Percentiles rank a stretch among this genome's conserved stretches.
These are phyloP conservation scores for Alternaria metachromatica DNA, from an alignment of 2,329 filamentous ascomycete species.

Conservation along the genomic window DNA sequence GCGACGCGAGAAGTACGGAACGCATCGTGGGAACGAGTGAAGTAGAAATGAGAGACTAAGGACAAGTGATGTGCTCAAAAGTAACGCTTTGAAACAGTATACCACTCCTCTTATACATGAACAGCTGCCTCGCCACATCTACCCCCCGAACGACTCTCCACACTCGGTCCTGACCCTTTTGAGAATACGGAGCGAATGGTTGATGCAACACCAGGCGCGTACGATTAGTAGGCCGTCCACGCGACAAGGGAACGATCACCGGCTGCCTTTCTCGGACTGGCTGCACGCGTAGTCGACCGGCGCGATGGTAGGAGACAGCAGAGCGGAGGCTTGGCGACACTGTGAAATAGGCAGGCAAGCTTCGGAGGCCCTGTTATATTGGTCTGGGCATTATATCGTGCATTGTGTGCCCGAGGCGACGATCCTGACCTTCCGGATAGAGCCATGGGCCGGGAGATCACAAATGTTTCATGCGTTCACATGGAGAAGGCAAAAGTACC, in stretches of 20 bases:
- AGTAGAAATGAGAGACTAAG: slow-evolving; percentile 20
- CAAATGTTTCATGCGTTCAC: slow-evolving; percentile 6
- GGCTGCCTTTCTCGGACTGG: slow-evolving; percentile 20
- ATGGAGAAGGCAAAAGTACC: slow-evolving; percentile 1
- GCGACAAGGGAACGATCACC: slow-evolving; percentile 10
- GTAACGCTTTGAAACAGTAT: neutral
- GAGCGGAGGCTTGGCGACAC: slow-evolving; percentile 21
- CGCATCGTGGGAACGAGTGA: slow-evolving; percentile 33
- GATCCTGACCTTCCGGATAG: slow-evolving; percentile 24
- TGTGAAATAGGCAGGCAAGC: slow-evolving; percentile 27
- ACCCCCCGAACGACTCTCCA: neutral
- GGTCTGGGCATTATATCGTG: slow-evolving; percentile 25
- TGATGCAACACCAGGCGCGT: slow-evolving; percentile 6
- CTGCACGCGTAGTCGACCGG: slow-evolving; percentile 8
- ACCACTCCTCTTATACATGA: slow-evolving; percentile 20
- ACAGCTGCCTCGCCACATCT: slow-evolving; percentile 1
- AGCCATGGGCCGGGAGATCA: slow-evolving; percentile 12
- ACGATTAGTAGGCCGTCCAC: slow-evolving; percentile 8
- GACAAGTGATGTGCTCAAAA: slow-evolving; percentile 12
- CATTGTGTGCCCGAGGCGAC: slow-evolving; percentile 8
- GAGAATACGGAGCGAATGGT: neutral
- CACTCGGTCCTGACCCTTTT: neutral
- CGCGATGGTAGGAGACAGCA: slow-evolving; percentile 9
- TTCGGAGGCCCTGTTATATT: slow-evolving; percentile 8
- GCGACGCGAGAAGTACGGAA: slow-evolving; percentile 37